phyloP scores from a whole-genome alignment of 768 basidiomycete species.

The Amanita muscaria region DNA sequence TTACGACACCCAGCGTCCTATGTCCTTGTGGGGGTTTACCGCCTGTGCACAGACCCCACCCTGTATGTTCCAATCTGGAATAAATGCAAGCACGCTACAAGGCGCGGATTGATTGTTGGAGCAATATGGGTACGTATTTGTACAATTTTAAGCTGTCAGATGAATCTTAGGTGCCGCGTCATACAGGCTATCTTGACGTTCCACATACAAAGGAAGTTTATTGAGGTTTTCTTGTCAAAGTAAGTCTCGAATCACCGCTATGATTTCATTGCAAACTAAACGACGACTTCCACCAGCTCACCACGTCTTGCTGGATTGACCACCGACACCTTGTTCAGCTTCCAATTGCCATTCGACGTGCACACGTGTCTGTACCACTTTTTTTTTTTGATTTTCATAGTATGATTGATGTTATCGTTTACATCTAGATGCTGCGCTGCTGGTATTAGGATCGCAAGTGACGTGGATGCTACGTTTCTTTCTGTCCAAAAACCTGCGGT shows the following conservation, averaged over 20 bases:
- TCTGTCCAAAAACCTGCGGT: constrained; percentile 71
- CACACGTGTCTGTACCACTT: constrained; percentile 49
- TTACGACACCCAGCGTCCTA: constrained; percentile 79
- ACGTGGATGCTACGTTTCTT: constrained; percentile 76
- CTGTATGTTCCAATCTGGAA: constrained; percentile 74
- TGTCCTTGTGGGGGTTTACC: constrained; percentile 75
- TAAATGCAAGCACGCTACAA: constrained; percentile 73
- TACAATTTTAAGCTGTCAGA: background rate
- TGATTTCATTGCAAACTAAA: too few species aligned
- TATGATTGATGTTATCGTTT: background rate
- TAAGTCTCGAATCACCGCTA: too few species aligned
- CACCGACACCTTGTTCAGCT: constrained; percentile 56
- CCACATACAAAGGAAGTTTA: constrained; percentile 59
- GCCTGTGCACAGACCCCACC: constrained; percentile 64
- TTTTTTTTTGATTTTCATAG: background rate
- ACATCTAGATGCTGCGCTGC: constrained; percentile 56
- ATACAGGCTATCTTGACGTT: constrained; percentile 66
- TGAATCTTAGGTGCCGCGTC: background rate
- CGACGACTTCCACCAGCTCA: constrained; percentile 48
- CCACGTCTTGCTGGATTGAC: constrained; percentile 56
- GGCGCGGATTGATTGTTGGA: constrained; percentile 63
- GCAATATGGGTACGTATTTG: constrained; percentile 50
- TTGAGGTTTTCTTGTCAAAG: constrained; percentile 58
- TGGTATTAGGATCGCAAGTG: constrained; percentile 67
- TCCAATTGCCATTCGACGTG: constrained; percentile 54